Conservation (phyloP, 306 rosid species). For the Cotoneaster glaucophyllus region DNA sequence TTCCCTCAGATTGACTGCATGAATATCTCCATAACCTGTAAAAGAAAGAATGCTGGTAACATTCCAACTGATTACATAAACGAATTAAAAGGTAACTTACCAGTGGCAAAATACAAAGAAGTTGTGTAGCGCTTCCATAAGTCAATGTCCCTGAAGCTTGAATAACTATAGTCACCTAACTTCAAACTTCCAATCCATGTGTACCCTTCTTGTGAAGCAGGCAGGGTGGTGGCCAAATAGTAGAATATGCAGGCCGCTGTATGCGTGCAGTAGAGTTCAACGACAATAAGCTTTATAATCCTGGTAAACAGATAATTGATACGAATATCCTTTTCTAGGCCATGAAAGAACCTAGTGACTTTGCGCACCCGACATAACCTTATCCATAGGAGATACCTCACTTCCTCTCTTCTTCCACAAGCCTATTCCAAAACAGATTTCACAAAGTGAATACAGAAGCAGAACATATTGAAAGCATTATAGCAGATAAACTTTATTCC, state of each 20-base stretch:
- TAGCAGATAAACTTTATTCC: constrained; percentile 1
- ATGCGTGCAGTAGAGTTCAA: constrained; percentile 94
- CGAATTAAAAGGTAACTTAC: constrained; percentile 29
- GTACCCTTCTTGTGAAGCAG: constrained; percentile 72
- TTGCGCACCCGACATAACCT: constrained; percentile 71
- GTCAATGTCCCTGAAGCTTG: constrained; percentile 82
- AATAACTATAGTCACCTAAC: constrained; percentile 71
- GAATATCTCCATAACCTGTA: constrained; percentile 96
- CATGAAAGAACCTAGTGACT: constrained; percentile 44
- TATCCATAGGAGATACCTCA: constrained; percentile 86
- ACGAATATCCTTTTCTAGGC: constrained; percentile 84
- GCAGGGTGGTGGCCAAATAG: constrained; percentile 90
- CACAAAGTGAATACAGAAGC: constrained; percentile 4
- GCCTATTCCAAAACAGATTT: constrained; percentile 40
- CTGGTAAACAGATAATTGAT: constrained; percentile 69
- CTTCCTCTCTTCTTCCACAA: constrained; percentile 67
- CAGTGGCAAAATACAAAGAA: constrained; percentile 81
- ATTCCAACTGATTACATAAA: background rate
- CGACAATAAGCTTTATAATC: constrained; percentile 71
- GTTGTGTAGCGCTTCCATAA: constrained; percentile 81
- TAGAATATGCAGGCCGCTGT: constrained; percentile 98
- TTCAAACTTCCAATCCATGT: constrained; percentile 95
- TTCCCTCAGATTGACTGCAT: constrained; percentile 92
- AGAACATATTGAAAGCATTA: constrained; percentile 2
- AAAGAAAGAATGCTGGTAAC: constrained; percentile 16